These are phyloP conservation scores for Cyberlindnera veronae DNA, from an alignment of 805 yeast genomes.

Conservation along the genomic window DNA sequence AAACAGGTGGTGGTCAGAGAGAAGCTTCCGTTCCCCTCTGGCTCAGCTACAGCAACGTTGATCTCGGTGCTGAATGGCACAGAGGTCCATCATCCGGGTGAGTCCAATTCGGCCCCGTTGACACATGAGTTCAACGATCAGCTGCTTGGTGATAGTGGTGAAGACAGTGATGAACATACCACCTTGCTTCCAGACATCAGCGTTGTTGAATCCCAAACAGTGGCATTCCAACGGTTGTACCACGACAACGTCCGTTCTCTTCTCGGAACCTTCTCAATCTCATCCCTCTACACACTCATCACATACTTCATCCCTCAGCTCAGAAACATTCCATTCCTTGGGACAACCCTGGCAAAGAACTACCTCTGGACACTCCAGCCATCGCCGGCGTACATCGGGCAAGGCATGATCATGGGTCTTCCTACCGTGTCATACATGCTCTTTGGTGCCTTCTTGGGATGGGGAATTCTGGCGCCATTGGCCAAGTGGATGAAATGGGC, in stretches of 20 bases:
- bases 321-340: conserved; percentile 72
- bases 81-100: conserved; percentile 43
- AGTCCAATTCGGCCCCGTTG: conserved; percentile 2
- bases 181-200: conserved; percentile 24
- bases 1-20: conserved; percentile 85
- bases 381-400: conserved; percentile 96
- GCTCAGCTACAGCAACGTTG: conserved; percentile 87
- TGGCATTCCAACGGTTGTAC: conserved; percentile 35
- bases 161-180: conserved; percentile 18
- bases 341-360: conserved; percentile 50
- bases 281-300: conserved; percentile 68
- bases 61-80: conserved; percentile 75
- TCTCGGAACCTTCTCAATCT: conserved; percentile 55
- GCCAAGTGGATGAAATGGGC: conserved; percentile 78
- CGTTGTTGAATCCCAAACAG: conserved; percentile 22
- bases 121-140: conserved; percentile 18
- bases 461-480: conserved; percentile 88
- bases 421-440: conserved; percentile 90
- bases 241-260: conserved; percentile 59
- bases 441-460: conserved; percentile 83
- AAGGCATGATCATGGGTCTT: conserved; percentile 96
- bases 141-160: conserved; percentile 16
- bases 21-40: conserved; percentile 89
- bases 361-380: conserved; percentile 91
- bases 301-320: conserved; percentile 74